phyloP scores from a whole-genome alignment of 2,329 filamentous ascomycete species.

The Ascochyta koolunga region DNA sequence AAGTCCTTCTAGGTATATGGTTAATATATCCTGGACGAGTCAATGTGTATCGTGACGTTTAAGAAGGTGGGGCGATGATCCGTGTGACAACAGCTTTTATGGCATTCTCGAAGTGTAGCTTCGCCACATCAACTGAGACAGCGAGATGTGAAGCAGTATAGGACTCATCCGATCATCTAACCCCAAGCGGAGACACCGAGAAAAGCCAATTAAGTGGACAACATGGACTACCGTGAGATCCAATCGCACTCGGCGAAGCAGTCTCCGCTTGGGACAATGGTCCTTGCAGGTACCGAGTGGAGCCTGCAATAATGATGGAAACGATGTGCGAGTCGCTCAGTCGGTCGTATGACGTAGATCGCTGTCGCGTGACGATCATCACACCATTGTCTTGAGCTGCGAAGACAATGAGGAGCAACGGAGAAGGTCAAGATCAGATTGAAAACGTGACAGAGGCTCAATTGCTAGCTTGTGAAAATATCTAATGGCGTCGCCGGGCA shows the following conservation, averaged over 20 bases:
- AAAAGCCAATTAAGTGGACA: constrained; percentile 10
- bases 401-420: constrained; percentile 4
- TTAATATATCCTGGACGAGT: not conserved
- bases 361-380: constrained; percentile 39
- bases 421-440: constrained; percentile 6
- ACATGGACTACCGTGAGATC: constrained; percentile 1
- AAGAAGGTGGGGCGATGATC: constrained; percentile 3
- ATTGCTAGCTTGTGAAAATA: constrained; percentile 24
- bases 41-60: not conserved
- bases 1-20: too few species aligned
- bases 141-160: not conserved
- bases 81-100: not conserved
- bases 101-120: not conserved
- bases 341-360: constrained; percentile 37
- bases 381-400: constrained; percentile 26
- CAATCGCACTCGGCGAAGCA: constrained; percentile 16
- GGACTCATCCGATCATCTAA: constrained; percentile 7
- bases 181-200: constrained; percentile 3
- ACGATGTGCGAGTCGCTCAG: constrained; percentile 27
- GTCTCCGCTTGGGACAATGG: constrained; percentile 8
- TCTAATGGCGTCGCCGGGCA: not conserved
- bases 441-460: constrained; percentile 23
- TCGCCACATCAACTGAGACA: not conserved
- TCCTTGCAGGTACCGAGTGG: constrained; percentile 29
- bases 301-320: constrained; percentile 25